phyloP scores from a whole-genome alignment of 768 basidiomycete genomes.

The Trametes cubensis region DNA sequence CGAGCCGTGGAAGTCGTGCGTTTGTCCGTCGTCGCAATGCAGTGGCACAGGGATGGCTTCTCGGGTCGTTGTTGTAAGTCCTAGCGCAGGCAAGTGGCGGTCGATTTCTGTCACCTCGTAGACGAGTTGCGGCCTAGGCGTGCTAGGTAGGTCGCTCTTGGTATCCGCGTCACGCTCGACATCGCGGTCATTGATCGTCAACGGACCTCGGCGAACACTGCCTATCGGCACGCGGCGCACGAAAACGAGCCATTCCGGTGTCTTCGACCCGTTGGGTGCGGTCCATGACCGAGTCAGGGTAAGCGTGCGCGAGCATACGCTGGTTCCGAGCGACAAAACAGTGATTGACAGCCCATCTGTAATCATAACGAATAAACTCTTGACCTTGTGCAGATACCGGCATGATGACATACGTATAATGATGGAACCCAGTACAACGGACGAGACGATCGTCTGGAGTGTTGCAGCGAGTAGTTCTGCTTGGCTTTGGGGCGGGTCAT shows the following conservation, averaged over 20 bases:
- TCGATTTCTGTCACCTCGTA: neutral
- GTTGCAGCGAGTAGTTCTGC: conserved; percentile 71
- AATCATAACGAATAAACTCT: neutral
- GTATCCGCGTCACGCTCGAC: conserved; percentile 20
- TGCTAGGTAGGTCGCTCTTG: neutral
- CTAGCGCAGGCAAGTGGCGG: conserved; percentile 5
- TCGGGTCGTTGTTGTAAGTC: conserved; percentile 13
- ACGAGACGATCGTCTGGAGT: conserved; percentile 84
- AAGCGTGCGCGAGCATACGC: conserved; percentile 47
- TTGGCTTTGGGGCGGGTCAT: conserved; percentile 63
- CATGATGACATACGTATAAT: conserved; percentile 60
- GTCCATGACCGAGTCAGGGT: conserved; percentile 50
- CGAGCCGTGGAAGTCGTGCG: neutral
- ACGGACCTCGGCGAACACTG: conserved; percentile 1
- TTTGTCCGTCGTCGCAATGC: neutral
- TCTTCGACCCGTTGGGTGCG: conserved; percentile 27
- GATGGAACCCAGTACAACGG: conserved; percentile 86
- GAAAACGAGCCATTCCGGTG: conserved; percentile 51
- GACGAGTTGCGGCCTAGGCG: neutral
- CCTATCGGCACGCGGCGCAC: conserved; percentile 32
- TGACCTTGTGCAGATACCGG: neutral
- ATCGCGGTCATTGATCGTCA: neutral
- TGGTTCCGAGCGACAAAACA: conserved; percentile 58
- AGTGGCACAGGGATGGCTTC: neutral
- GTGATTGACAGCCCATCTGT: conserved; percentile 72